Evolutionary conservation across 306 rosid genomes (phyloP), one percentile per base, ranked within the genome.

Genomic region (Castanea mollissima): DNA sequence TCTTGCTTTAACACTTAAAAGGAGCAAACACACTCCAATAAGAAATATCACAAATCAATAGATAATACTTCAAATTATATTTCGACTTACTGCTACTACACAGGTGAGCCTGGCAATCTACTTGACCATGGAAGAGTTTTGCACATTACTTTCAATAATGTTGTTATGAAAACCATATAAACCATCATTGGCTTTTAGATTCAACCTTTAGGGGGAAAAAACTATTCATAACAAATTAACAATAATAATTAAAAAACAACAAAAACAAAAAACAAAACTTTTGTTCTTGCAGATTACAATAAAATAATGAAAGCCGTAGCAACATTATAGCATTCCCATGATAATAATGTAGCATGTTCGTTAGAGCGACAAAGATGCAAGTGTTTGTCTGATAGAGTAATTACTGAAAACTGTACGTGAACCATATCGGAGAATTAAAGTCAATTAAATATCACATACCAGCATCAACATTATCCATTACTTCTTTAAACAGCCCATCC

Each of bases 401-500:
- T 35, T 54, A 76, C 29, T 71, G 38, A 46, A 60, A 73, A 32
- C 20, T 49, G 41, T 32, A 15, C 3, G 62, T 59, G 68, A 52
- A 11, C 75, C 59, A 72, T 18, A 74, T 56, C 46, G 63, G 5
- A 62, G 57, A 41, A 19, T 69, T 14, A 72, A 32, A 55, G 19
- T 56, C 19, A 70, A 63, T 55, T 65, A 72, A 70, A 71, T 23
- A 75, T 65, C 63, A 59, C 87, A 76, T 89, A 94, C 98, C 97
- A 74, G 98, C 98, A 75, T 94, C 97, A 72, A 89, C 93, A 78
- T 70, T 60, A 72, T 85, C 85, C 92, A 90, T 85, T 55, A 88
- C 85, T 69, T 79, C 67, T 88, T 83, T 73, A 73, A 91, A 62
- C 38, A 89, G 86, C 57, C 20, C 77, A 84, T 65, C 90, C 73